Conservation (phyloP, 352 stramenopile genomes). For the Globisporangium nagaii region DNA sequence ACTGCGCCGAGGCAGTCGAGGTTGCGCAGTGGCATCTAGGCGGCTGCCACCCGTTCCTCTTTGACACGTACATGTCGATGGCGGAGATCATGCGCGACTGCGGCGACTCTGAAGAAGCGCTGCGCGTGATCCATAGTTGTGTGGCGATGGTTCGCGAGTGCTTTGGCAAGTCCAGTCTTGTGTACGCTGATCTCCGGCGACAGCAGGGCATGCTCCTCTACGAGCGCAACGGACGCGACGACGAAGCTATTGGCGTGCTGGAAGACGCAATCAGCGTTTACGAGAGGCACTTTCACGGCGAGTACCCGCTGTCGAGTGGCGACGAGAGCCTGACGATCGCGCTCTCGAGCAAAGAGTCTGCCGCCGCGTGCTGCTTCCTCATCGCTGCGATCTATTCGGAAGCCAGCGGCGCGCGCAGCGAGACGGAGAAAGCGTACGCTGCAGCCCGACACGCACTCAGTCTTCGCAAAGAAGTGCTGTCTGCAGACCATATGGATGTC, state of each 20-base stretch:
- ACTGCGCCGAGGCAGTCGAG: conserved; percentile 28
- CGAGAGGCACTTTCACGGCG: conserved; percentile 30
- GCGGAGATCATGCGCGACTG: conserved; percentile 24
- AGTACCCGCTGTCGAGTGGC: conserved; percentile 2
- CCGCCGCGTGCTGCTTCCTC: conserved; percentile 33
- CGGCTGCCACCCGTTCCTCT: conserved; percentile 24
- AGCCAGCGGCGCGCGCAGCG: conserved; percentile 12
- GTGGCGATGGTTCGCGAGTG: conserved; percentile 28
- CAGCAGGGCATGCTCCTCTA: conserved; percentile 36
- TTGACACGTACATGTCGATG: conserved; percentile 44
- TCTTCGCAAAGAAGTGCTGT: conserved; percentile 28
- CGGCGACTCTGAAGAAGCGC: conserved; percentile 19
- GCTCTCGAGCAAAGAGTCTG: conserved; percentile 15
- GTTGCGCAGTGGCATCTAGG: conserved; percentile 41
- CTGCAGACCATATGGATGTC: conserved; percentile 20
- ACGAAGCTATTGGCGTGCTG: conserved; percentile 36
- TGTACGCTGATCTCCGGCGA: conserved; percentile 41
- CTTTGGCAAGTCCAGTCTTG: conserved; percentile 38
- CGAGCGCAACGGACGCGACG: conserved; percentile 1
- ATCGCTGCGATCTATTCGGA: conserved; percentile 19
- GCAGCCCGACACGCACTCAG: conserved; percentile 28
- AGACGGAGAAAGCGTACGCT: conserved; percentile 36
- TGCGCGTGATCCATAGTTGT: conserved; percentile 20
- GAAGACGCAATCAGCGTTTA: conserved; percentile 56
- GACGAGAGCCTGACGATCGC: neutral